Evolutionary conservation across 192 early-diverging fungal species (phyloP).

Genomic region (Dimargaris cristalligena): DNA sequence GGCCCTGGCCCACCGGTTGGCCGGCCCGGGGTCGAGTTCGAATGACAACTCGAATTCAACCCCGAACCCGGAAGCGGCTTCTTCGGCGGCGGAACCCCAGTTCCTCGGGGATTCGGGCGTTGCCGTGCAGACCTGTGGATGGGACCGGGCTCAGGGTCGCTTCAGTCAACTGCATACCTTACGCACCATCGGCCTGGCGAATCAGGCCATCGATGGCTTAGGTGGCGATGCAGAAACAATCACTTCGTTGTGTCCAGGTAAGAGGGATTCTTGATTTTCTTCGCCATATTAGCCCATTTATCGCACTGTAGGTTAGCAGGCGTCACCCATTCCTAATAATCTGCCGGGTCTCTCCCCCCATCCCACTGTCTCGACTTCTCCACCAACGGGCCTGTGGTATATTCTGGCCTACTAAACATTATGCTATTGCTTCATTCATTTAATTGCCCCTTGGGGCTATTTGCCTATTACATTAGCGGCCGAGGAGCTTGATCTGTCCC

Average conservation of each 20-base stretch:
- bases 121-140: background rate
- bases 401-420: background rate
- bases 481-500: constrained; percentile 2
- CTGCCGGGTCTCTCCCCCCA: too few relatives aligned
- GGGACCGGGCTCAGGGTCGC: background rate
- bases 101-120: background rate
- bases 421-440: background rate
- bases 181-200: background rate
- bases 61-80: background rate
- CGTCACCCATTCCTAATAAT: too few relatives aligned
- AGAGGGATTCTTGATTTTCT: background rate
- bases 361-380: too few relatives aligned
- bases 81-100: background rate
- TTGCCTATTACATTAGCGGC: background rate
- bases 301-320: too few relatives aligned
- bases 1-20: background rate
- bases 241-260: background rate
- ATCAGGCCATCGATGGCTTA: background rate
- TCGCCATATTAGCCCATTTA: too few relatives aligned
- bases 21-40: background rate
- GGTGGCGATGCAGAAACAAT: background rate
- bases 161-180: background rate
- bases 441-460: background rate
- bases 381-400: too few relatives aligned
- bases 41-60: background rate